Base-by-base conservation (phyloP, 1,139 yeast genomes). In the Blastobotrys aristatus region DNA sequence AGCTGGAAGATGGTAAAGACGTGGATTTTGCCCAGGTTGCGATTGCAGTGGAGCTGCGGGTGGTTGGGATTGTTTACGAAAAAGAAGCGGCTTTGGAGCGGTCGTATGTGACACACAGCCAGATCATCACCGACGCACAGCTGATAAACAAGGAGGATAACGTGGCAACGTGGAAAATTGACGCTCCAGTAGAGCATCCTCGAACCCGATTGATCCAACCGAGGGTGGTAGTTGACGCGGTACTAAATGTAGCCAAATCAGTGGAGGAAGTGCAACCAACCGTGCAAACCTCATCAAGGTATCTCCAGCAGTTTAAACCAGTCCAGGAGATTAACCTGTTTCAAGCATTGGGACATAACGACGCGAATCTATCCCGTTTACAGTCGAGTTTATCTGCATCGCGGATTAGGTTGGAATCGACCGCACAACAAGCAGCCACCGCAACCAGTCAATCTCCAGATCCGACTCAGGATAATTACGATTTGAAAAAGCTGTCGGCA, bases 161-260 rank as follows among this genome's bases (percentile, higher is more conserved):
- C 16, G 39, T 31, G 14, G 61, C 61, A 5, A 46, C 57, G n/a
- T 62, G 66, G 66, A 46, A 49, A 33, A 40, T 59, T 2, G 41
- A 48, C 8, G 49, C 60, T 2, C 58, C 59, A 8, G 51, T 62
- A 6, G 57, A 56, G 16, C 64, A 61, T 42, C 64, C 65, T 1
- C 48, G 64, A 18, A 55, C 58, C 20, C 49, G 65, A 22, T 53
- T 61, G 26, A 46, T 49, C 13, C 52, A 49, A 26, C 63, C 65
- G 4, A 47, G 48, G 13, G 49, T 57, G 5, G 48, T 50, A 7
- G 41, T 57, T n/a, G 56, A 55, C 21, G 55, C 56, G 13, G 51
- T 50, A 13, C 53, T 50, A 7, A 51, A 49, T 22, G 21, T 54
- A 13, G 47, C 41, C 27, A 32, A 41, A 13, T 24, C 31, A 3